These are phyloP conservation scores for Arthrobotrys musiformis DNA, from an alignment of 2,329 filamentous ascomycete species.

Conservation along the genomic window DNA sequence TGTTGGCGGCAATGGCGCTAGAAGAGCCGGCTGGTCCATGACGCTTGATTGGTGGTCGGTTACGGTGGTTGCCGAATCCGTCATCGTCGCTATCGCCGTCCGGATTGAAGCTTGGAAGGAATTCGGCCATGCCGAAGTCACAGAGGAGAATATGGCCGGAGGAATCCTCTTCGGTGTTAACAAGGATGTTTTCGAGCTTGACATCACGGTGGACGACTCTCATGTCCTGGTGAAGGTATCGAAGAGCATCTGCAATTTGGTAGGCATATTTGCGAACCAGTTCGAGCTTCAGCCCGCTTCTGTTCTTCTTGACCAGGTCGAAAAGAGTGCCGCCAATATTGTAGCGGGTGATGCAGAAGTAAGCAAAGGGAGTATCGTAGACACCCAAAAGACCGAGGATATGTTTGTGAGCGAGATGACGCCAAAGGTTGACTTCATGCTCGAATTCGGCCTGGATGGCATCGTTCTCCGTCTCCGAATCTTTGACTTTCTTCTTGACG, in stretches of 20 bases:
- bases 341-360: constrained; percentile 69
- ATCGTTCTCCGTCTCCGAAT: constrained; percentile 72
- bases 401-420: constrained; percentile 72
- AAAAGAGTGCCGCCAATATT: constrained; percentile 72
- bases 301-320: constrained; percentile 70
- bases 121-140: constrained; percentile 77
- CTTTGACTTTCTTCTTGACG: constrained; percentile 70
- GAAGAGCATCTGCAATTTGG: constrained; percentile 72
- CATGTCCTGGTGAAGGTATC: constrained; percentile 75
- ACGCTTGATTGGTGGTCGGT: constrained; percentile 66
- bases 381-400: constrained; percentile 73
- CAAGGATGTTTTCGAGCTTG: constrained; percentile 75
- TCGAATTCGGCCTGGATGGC: constrained; percentile 74
- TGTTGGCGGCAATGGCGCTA: constrained; percentile 71
- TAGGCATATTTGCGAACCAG: constrained; percentile 72
- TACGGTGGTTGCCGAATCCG: constrained; percentile 64
- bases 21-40: constrained; percentile 70
- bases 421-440: constrained; percentile 75
- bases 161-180: constrained; percentile 66
- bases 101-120: constrained; percentile 68
- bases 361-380: constrained; percentile 75
- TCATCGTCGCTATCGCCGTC: constrained; percentile 66
- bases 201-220: constrained; percentile 75
- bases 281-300: constrained; percentile 66
- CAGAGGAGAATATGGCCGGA: constrained; percentile 71